Base-by-base conservation (phyloP, 2,329 filamentous ascomycete genomes). In the Sporothrix mexicana region DNA sequence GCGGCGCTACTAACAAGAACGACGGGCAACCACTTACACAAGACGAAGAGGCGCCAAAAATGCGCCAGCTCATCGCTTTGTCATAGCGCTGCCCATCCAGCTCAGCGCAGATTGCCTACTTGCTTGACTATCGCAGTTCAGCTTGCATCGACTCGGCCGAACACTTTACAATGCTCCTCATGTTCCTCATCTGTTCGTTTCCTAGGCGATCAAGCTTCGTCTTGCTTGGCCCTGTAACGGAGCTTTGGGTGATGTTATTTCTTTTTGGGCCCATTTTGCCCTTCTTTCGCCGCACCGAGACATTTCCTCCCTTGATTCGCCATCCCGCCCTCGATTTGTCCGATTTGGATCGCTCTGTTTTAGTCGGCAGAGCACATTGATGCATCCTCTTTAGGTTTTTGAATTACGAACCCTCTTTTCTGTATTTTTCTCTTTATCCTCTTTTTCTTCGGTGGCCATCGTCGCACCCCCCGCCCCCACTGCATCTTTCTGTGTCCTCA, bases 101-200 rank as follows among this genome's bases (percentile, higher is more conserved):
- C 8, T 3, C 66, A 36, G 66, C 47, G 45, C 47, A 23, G n/a
- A 53, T 41, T 53, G 30, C 47, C 41, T 55, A 55, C 41, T 53
- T 53, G 49, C 17, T 55, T 59, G 36, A 47, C 45, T 59, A 23
- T 61, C 30, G 61, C 17, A n/a, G 43, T 64, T 43, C 69, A 64
- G 57, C 57, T 67, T 64, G 69, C 47, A 43, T 70, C 25, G 20
- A n/a, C 53, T 62, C 69, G 69, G 47, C 41, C 51, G 51, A 69
- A 45, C 20, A 23, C 36, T 66, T n/a, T 12, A 36, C 30, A 47
- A 6, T n/a, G n/a, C 12, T 45, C 15, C 47, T 23, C 30, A 55
- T 51, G 15, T 9, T 25, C 51, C 30, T 36, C 8, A 25, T 25
- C 2, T 49, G 4, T 8, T 53, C 15, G 69, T 71, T 53, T 71